A percentile compares a stretch with the other conserved stretches of the same genome.
These are phyloP conservation scores for Gastrolobium bilobum DNA, from an alignment of 306 rosid genomes.

Conservation along the genomic window DNA sequence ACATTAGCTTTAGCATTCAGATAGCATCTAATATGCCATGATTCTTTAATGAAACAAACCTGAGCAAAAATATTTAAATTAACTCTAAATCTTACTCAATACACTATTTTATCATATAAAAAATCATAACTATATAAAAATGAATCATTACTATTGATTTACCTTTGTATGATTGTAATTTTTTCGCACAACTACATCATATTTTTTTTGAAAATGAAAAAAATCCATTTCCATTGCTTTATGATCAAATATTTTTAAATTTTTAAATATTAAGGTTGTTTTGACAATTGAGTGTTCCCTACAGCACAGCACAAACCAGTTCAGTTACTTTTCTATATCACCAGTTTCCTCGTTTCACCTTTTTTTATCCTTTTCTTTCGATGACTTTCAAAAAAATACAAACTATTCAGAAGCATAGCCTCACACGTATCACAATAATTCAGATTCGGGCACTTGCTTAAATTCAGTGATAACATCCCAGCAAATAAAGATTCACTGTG, in stretches of 20 bases:
- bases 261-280: not conserved
- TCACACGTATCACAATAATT: not conserved
- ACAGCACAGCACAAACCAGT: not conserved
- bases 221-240: no score
- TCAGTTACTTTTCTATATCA: not conserved
- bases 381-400: not conserved
- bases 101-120: no score
- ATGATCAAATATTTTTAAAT: not conserved
- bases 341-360: not conserved
- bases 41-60: no score
- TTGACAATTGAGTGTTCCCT: not conserved
- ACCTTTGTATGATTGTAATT: no score
- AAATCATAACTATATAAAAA: no score
- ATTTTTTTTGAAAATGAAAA: no score
- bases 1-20: not conserved
- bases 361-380: not conserved
- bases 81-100: no score
- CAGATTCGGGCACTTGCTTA: not conserved
- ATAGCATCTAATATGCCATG: no score
- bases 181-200: no score
- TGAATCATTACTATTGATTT: no score
- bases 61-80: no score
- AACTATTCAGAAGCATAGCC: not conserved
- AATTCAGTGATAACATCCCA: not conserved
- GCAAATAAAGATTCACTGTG: not conserved